Evolutionary conservation across 805 yeast genomes (phyloP), one percentile per base, ranked within the genome.

Genomic region (Saccharomycopsis amapae): DNA sequence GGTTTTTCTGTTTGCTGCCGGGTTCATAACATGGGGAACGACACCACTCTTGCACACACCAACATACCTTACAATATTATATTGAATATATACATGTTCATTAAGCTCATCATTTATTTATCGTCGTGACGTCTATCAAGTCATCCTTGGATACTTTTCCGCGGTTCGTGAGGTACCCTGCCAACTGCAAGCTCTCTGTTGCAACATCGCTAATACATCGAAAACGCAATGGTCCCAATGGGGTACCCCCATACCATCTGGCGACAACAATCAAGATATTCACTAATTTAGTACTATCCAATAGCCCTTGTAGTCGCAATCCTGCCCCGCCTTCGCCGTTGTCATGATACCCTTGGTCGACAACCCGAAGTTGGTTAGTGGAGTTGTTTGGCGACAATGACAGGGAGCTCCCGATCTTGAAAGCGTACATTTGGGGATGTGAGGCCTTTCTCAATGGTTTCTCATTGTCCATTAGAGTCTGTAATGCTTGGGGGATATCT

Each of bases 171-270:
- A n/a, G n/a, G n/a, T n/a, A n/a, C n/a, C n/a, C n/a, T n/a, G n/a
- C n/a, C n/a, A n/a, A n/a, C n/a, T n/a, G n/a, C n/a, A n/a, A n/a
- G 32, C 42, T 36, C 20, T 45, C 42, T 5, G 22, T 5, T 13
- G 79, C 81, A 12, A 73, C 75, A 22, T 71, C 68, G 40, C 76
- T 70, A 4, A 85, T 84, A 53, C 78, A 80, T 48, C 85, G 68
- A 56, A 85, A 85, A 45, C 95, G 61, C 20, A 77, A 71, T 3
- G 85, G 71, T 0, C 95, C 95, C 34, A 85, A 58, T 3, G 84
- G 85, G 0, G 71, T 69, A 0, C 95, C 94, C 1, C 90, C 90
- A 57, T 81, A 82, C 95, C 94, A 85, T 49, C 95, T 59, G 0
- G 85, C 75, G 0, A 82, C 93, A 23, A 85, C 78, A 1, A 85